Evolutionary conservation across 2,329 filamentous ascomycete species (phyloP), one percentile per base, ranked within the genome.

Genomic region (Hyphodiscus sp.): DNA sequence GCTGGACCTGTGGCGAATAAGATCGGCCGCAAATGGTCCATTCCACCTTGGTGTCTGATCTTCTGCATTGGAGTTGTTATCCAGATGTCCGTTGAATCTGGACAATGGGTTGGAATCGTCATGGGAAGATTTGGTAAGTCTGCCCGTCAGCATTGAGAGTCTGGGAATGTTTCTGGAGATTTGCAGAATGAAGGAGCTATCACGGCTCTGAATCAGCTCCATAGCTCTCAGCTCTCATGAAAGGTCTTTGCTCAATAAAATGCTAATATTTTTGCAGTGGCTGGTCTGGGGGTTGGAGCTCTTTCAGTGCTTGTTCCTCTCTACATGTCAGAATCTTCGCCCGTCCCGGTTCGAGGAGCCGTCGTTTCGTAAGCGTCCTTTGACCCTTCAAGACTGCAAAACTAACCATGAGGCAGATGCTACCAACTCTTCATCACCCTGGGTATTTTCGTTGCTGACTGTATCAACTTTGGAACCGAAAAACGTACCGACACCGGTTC

Each of bases 391-490:
- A 41, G 26, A 16, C 20, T 41, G 8, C 42, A 20, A 8, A 23
- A 20, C 45, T 50, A 19, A 49, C 41, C 41, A 3, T 23, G 4
- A 23, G 16, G 16, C 20, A 64, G 80, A 4, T 82, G 79, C n/a
- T 89, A 88, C 69, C 86, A 89, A 69, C 78, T 89, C 16, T 83
- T 87, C 71, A 86, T 89, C 67, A 89, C 85, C 0, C 73, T 87
- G 26, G 86, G 86, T 33, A 87, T 89, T 58, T 79, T 82, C 50
- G 66, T 77, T 19, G 73, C 77, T 51, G 78, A 79, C 60, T 70
- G 76, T 51, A 73, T 82, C 62, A 82, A 81, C 67, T 80, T 72
- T 50, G 78, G 76, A 44, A 66, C 66, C 0, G 67, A 72, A 43
- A 69, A 66, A 0, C 61, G 66, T 11, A 52, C 49, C 4, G 66